A percentile compares a stretch with the other conserved stretches of the same genome.
These are phyloP conservation scores for Raffaelea deltoideospora DNA, from an alignment of 2,329 filamentous ascomycete genomes.

Conservation along the genomic window DNA sequence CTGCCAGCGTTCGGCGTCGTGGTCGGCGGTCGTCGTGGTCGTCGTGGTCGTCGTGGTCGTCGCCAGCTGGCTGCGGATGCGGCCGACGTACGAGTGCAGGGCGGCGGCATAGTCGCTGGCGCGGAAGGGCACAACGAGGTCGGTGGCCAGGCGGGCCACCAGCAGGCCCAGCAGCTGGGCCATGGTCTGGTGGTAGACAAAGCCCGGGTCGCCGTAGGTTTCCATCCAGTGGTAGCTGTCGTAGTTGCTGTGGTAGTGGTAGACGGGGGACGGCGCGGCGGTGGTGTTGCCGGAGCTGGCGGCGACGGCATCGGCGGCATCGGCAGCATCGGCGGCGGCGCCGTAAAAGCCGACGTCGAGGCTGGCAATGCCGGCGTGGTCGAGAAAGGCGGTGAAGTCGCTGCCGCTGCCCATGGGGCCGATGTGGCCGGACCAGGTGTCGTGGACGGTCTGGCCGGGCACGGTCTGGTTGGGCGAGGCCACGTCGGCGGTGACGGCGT, in stretches of 20 bases:
- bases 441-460: conserved; percentile 51
- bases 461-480: conserved; percentile 61
- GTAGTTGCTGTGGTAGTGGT: conserved; percentile 85
- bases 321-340: conserved; percentile 11
- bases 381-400: conserved; percentile 63
- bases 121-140: conserved; percentile 46
- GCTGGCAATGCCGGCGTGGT: conserved; percentile 52
- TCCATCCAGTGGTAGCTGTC: conserved; percentile 86
- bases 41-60: no score
- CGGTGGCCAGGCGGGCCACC: conserved; percentile 45
- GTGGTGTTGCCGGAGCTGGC: conserved; percentile 7
- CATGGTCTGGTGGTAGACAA: conserved; percentile 50
- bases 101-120: conserved; percentile 49
- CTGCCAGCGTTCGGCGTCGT: background rate
- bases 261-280: conserved; percentile 32
- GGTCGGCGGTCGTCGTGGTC: background rate
- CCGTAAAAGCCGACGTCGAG: conserved; percentile 46
- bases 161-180: conserved; percentile 50
- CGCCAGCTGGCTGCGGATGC: conserved; percentile 34
- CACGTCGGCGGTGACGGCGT: conserved; percentile 48
- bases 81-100: conserved; percentile 34
- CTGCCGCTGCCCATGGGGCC: conserved; percentile 56
- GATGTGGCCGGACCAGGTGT: conserved; percentile 49
- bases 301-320: conserved; percentile 9
- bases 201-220: conserved; percentile 56